phyloP scores from a whole-genome alignment of 2,329 filamentous ascomycete genomes.

The Arthrobotrys sphaeroides region DNA sequence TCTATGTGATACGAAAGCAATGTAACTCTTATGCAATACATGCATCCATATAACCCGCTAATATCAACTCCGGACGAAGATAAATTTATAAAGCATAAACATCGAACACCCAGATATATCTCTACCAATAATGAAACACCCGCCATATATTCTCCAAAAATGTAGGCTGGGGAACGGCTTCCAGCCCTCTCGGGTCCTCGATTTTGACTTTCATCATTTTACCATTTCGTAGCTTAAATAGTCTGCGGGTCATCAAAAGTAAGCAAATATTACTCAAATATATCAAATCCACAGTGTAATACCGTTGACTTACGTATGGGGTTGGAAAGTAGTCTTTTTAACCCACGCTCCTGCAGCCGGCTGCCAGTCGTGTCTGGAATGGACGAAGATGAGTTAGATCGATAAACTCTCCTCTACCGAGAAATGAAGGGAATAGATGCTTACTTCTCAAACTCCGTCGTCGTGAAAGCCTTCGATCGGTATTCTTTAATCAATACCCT shows the following conservation, averaged over 20 bases:
- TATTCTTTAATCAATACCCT: constrained; percentile 74
- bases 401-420: too few relatives aligned
- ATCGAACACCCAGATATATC: neutral
- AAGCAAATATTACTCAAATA: neutral
- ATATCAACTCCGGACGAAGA: too few relatives aligned
- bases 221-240: constrained; percentile 9
- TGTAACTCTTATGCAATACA: too few relatives aligned
- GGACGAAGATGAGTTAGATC: neutral
- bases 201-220: constrained; percentile 26
- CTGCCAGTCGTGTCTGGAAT: constrained; percentile 32
- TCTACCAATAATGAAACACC: constrained; percentile 25
- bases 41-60: too few relatives aligned
- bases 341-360: constrained; percentile 31
- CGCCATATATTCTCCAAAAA: constrained; percentile 15
- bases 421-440: neutral
- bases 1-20: too few relatives aligned
- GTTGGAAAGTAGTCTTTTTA: neutral
- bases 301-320: neutral
- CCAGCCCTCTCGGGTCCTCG: constrained; percentile 40
- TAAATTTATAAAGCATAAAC: neutral
- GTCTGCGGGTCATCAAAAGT: neutral
- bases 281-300: neutral
- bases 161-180: constrained; percentile 34
- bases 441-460: constrained; percentile 68
- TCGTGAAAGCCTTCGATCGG: constrained; percentile 69